Conservation (phyloP, 148 eudicot species). For the Rhododendron mucronatum region DNA sequence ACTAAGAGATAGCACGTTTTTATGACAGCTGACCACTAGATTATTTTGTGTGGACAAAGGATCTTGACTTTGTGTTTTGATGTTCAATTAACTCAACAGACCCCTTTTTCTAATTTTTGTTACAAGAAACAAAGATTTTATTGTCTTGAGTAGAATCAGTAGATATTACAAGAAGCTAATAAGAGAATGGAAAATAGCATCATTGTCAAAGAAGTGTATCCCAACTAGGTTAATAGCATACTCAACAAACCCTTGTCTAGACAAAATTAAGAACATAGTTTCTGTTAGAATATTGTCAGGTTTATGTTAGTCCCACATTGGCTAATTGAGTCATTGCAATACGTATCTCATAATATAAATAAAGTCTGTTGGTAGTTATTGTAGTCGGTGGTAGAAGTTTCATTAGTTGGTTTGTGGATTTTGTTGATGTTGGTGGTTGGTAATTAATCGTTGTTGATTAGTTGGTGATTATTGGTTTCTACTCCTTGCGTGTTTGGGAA, state of each 20-base stretch:
- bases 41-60: not conserved
- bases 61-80: not conserved
- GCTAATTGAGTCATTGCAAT: too few species aligned
- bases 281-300: not conserved
- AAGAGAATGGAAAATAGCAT: not conserved
- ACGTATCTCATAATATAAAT: too few species aligned
- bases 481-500: too few species aligned
- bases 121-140: not conserved
- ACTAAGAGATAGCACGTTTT: not conserved
- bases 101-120: not conserved
- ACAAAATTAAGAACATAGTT: not conserved
- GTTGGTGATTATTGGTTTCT: too few species aligned
- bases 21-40: not conserved
- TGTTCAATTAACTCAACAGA: not conserved
- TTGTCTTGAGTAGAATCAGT: not conserved
- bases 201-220: not conserved
- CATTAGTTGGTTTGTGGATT: too few species aligned
- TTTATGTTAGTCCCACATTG: too few species aligned
- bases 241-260: not conserved
- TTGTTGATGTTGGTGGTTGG: too few species aligned
- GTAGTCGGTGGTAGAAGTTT: too few species aligned
- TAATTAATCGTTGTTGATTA: too few species aligned
- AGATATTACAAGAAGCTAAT: not conserved
- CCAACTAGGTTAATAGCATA: not conserved
- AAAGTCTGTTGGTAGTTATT: too few species aligned